phyloP scores from a whole-genome alignment of 2,329 filamentous ascomycete species.

The Xylaria sp. region DNA sequence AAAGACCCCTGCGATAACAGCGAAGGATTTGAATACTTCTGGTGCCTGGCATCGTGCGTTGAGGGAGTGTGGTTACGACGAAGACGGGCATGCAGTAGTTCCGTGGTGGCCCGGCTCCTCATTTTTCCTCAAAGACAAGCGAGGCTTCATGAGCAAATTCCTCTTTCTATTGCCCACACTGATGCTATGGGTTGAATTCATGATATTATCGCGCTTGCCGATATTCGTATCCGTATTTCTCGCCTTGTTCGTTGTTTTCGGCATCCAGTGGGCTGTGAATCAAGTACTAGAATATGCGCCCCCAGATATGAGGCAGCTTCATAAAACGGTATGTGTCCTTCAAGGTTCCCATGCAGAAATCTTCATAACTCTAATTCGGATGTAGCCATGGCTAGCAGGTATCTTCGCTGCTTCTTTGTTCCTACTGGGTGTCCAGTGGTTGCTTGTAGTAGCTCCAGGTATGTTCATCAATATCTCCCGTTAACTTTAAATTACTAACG shows the following conservation, averaged over 20 bases:
- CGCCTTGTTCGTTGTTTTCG: slow-evolving; percentile 68
- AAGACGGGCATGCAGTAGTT: slow-evolving; percentile 73
- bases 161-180: slow-evolving; percentile 89
- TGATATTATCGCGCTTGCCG: slow-evolving; percentile 74
- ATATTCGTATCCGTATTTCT: slow-evolving; percentile 79
- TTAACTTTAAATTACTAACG: slow-evolving; percentile 39
- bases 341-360: neutral
- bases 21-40: slow-evolving; percentile 86
- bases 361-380: slow-evolving; percentile 17
- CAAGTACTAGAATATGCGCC: slow-evolving; percentile 83
- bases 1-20: slow-evolving; percentile 86
- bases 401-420: slow-evolving; percentile 91
- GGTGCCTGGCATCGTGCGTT: slow-evolving; percentile 83
- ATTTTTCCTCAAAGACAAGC: slow-evolving; percentile 76
- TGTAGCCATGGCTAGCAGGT: slow-evolving; percentile 85
- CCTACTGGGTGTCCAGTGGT: slow-evolving; percentile 77
- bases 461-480: slow-evolving; percentile 39
- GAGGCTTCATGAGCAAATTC: slow-evolving; percentile 80
- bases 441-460: slow-evolving; percentile 76
- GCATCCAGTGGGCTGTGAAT: slow-evolving; percentile 77
- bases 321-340: slow-evolving; percentile 78
- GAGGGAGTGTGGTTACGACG: slow-evolving; percentile 81
- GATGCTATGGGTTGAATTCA: slow-evolving; percentile 73
- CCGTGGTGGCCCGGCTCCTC: slow-evolving; percentile 75
- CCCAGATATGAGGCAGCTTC: slow-evolving; percentile 84